These are phyloP conservation scores for Erigeron canadensis DNA, from an alignment of 129 eudicot genomes.

Conservation along the genomic window DNA sequence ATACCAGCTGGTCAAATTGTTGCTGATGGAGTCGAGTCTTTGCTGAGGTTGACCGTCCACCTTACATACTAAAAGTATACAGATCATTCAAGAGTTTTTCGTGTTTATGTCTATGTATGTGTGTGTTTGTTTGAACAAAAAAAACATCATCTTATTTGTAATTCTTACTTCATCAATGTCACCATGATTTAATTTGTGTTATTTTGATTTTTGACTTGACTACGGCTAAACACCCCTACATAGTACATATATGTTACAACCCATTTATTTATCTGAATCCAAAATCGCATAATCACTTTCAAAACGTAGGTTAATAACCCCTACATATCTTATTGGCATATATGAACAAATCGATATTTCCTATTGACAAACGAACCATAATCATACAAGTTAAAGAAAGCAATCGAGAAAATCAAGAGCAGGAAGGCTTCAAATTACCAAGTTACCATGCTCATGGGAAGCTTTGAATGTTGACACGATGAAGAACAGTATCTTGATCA, in stretches of 20 bases:
- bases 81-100: slow-evolving; percentile 4
- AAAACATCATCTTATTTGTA: slow-evolving; percentile 24
- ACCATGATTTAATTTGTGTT: slow-evolving; percentile 12
- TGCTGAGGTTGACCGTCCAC: slow-evolving; percentile 79
- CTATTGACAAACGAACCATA: slow-evolving; percentile 9
- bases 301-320: background rate
- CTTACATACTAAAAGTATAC: slow-evolving; percentile 50
- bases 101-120: slow-evolving; percentile 1
- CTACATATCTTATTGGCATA: slow-evolving; percentile 1
- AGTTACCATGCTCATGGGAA: slow-evolving; percentile 25
- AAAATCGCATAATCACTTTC: background rate
- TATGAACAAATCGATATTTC: slow-evolving; percentile 2
- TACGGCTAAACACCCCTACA: too few species aligned
- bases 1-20: slow-evolving; percentile 87
- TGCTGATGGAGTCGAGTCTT: slow-evolving; percentile 75
- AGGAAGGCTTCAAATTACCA: background rate
- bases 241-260: background rate
- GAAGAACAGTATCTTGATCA: slow-evolving; percentile 48
- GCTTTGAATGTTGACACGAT: slow-evolving; percentile 44
- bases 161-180: slow-evolving; percentile 14
- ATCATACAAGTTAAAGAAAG: slow-evolving; percentile 11
- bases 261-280: background rate
- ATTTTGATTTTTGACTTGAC: too few species aligned
- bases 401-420: background rate
- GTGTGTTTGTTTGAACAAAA: slow-evolving; percentile 27